Conservation (phyloP, 768 basidiomycete genomes). For the Leccinum barrowsii region DNA sequence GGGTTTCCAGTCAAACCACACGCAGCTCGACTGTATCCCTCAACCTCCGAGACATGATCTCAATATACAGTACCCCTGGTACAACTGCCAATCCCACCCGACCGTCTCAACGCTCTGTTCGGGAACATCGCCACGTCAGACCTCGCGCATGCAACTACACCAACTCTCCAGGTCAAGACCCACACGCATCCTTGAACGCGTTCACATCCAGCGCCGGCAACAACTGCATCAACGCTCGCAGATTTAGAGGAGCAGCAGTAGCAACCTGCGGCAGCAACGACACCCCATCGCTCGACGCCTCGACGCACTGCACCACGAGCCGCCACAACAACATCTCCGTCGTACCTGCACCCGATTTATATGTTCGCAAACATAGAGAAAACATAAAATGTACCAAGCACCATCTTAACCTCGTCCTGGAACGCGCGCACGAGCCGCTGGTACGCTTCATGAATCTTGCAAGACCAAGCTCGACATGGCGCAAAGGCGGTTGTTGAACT, state of each 20-base stretch:
- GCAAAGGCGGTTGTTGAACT: slow-evolving; percentile 43
- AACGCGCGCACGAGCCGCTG: slow-evolving; percentile 40
- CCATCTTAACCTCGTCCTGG: slow-evolving; percentile 46
- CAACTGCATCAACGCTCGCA: slow-evolving; percentile 51
- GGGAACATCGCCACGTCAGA: background rate
- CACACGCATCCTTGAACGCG: slow-evolving; percentile 54
- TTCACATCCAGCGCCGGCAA: slow-evolving; percentile 55
- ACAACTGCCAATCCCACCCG: slow-evolving; percentile 55
- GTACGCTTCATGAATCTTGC: slow-evolving; percentile 65
- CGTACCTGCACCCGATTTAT: slow-evolving; percentile 41
- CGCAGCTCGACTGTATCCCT: slow-evolving; percentile 60
- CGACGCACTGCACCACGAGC: slow-evolving; percentile 65
- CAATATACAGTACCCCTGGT: slow-evolving; percentile 57
- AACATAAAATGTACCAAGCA: slow-evolving; percentile 42
- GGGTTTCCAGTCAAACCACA: slow-evolving; percentile 8
- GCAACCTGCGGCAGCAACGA: background rate
- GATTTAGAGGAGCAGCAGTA: slow-evolving; percentile 20
- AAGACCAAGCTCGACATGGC: slow-evolving; percentile 29
- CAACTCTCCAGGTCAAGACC: slow-evolving; percentile 48
- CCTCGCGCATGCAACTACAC: background rate
- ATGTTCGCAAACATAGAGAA: background rate
- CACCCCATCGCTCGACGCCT: slow-evolving; percentile 22
- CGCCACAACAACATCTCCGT: slow-evolving; percentile 82
- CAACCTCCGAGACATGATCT: slow-evolving; percentile 71
- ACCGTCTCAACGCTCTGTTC: slow-evolving; percentile 41